Evolutionary conservation across 352 stramenopile genomes (phyloP).

Genomic region (Elongisporangium senticosum): DNA sequence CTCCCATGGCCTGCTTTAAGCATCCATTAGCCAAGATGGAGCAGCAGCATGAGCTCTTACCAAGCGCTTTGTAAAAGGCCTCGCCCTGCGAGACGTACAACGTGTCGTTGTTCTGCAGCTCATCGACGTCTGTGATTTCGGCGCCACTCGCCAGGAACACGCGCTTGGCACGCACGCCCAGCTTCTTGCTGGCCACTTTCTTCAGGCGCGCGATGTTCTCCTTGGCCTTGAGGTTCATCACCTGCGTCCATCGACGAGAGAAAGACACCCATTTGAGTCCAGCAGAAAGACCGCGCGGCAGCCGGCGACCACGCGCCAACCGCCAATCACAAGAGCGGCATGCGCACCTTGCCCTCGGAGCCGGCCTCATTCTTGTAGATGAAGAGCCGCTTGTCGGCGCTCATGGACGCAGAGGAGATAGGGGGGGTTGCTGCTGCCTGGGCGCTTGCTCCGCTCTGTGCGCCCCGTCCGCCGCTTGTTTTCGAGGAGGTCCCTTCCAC

Average conservation of each 20-base stretch:
- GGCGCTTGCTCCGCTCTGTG: slow-evolving; percentile 7
- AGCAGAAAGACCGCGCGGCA: background rate
- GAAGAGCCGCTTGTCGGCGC: slow-evolving; percentile 74
- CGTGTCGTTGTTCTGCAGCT: slow-evolving; percentile 88
- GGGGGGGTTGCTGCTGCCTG: slow-evolving; percentile 1
- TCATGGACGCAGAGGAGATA: slow-evolving; percentile 24
- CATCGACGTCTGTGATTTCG: slow-evolving; percentile 82
- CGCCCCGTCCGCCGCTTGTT: slow-evolving; percentile 5
- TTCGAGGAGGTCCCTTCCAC: slow-evolving; percentile 2
- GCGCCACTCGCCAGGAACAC: slow-evolving; percentile 76
- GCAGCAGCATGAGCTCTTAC: slow-evolving; percentile 7
- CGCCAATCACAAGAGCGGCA: background rate
- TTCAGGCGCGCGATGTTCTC: slow-evolving; percentile 75
- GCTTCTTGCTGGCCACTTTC: slow-evolving; percentile 82
- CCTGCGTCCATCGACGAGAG: slow-evolving; percentile 20
- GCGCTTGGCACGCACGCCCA: slow-evolving; percentile 67
- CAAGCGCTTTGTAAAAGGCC: slow-evolving; percentile 76
- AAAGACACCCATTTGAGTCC: background rate
- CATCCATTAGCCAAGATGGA: background rate
- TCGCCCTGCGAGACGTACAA: slow-evolving; percentile 83
- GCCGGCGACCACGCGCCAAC: background rate
- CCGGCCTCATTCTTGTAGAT: slow-evolving; percentile 85
- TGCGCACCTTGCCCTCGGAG: slow-evolving; percentile 67
- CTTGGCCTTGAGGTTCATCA: slow-evolving; percentile 74
- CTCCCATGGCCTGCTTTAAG: background rate